These are phyloP conservation scores for Hypoxylon trugodes DNA, from an alignment of 495 filamentous ascomycete species.

Conservation along the genomic window DNA sequence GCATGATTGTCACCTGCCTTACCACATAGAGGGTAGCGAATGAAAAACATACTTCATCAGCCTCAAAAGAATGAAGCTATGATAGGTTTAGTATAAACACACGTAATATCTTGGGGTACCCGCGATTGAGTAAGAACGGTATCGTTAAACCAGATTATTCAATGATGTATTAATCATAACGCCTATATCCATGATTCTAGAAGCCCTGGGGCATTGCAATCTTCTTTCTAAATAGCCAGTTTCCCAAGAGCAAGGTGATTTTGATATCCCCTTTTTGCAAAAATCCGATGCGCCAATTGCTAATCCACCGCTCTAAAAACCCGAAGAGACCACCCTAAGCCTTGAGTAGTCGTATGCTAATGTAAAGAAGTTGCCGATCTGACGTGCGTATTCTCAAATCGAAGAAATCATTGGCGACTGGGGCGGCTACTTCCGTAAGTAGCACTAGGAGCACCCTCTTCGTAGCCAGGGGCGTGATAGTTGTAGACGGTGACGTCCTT, in stretches of 20 bases:
- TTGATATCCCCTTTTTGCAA: background rate
- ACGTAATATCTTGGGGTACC: background rate
- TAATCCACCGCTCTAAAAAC: background rate
- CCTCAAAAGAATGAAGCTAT: background rate
- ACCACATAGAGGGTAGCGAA: slow-evolving; percentile 13
- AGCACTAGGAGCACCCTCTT: slow-evolving; percentile 14
- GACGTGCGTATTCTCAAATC: background rate
- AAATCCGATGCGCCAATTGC: background rate
- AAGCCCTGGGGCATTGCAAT: slow-evolving; percentile 24
- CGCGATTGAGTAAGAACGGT: background rate
- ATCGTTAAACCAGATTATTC: background rate
- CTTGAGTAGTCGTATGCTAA: too few relatives aligned
- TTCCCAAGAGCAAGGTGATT: background rate
- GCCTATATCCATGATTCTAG: slow-evolving; percentile 14
- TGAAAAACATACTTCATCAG: slow-evolving; percentile 1
- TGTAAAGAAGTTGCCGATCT: background rate
- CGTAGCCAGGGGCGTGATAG: slow-evolving; percentile 15
- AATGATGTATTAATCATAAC: background rate
- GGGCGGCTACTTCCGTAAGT: background rate
- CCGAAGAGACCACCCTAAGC: background rate
- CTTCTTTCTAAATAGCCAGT: background rate
- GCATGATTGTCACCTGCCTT: slow-evolving; percentile 4
- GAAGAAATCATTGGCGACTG: background rate
- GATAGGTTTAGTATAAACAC: background rate
- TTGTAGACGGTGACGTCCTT: slow-evolving; percentile 19